Conservation (phyloP, 306 rosid species). For the Quercus glauca region DNA sequence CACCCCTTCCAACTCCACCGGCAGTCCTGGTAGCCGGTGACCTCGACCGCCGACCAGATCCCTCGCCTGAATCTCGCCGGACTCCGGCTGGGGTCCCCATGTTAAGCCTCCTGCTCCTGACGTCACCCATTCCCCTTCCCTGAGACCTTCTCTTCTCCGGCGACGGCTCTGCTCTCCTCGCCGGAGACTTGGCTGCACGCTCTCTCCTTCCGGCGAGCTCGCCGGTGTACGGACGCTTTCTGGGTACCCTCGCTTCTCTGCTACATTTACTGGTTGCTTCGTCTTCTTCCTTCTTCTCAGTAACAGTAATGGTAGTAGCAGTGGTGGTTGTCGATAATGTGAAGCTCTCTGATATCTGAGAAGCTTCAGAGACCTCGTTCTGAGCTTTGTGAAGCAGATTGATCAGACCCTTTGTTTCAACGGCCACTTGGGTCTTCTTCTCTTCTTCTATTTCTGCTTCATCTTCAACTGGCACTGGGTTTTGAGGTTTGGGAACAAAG, state of each 20-base stretch:
- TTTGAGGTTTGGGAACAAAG: constrained; percentile 43
- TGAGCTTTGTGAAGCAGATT: constrained; percentile 16
- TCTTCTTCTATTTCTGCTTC: background rate
- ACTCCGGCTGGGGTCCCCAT: constrained; percentile 22
- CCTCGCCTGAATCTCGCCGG: constrained; percentile 41
- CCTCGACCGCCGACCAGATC: constrained; percentile 44
- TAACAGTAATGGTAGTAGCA: constrained; percentile 48
- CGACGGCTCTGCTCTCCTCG: constrained; percentile 32
- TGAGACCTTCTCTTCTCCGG: constrained; percentile 42
- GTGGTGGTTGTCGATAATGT: constrained; percentile 58
- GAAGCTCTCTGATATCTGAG: constrained; percentile 47
- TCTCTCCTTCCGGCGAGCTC: constrained; percentile 36
- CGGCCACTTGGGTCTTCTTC: constrained; percentile 30
- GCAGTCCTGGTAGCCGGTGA: constrained; percentile 53
- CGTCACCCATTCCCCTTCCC: constrained; percentile 37
- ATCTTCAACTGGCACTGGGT: background rate
- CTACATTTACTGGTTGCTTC: constrained; percentile 67
- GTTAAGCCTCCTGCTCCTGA: constrained; percentile 35
- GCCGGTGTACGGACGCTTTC: constrained; percentile 52
- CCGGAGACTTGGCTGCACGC: constrained; percentile 35
- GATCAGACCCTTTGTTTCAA: background rate
- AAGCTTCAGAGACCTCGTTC: constrained; percentile 33
- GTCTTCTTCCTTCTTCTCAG: constrained; percentile 60
- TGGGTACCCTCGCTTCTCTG: constrained; percentile 33
- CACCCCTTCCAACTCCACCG: constrained; percentile 31